A percentile compares a stretch with the other conserved stretches of the same genome.
Conservation (phyloP, 2,329 filamentous ascomycete genomes). For the Penicillium frequentans region DNA sequence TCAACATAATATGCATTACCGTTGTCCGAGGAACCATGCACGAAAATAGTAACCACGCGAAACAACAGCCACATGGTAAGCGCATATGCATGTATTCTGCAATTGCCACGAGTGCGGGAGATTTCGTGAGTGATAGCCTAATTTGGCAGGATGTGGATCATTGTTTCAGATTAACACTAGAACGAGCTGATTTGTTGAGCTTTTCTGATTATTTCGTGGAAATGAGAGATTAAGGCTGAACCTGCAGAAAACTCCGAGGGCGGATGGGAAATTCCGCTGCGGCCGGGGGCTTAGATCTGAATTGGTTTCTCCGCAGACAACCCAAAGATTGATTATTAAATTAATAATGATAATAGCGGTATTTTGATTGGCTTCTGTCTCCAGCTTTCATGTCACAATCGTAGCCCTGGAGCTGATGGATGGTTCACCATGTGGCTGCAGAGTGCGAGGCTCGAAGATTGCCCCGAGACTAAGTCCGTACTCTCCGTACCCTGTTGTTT, state of each 20-base stretch:
- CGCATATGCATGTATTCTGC: not conserved
- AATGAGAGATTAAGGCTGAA: too few relatives aligned
- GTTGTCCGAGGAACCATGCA: not conserved
- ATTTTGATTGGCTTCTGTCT: not conserved
- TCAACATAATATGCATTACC: not conserved
- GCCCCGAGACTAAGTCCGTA: too few relatives aligned
- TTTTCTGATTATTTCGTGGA: too few relatives aligned
- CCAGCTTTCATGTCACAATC: too few relatives aligned
- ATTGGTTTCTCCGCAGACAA: not conserved
- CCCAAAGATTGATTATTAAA: too few relatives aligned
- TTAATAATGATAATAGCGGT: not conserved
- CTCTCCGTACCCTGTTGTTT: too few relatives aligned
- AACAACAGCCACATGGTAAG: not conserved
- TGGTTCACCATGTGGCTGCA: too few relatives aligned
- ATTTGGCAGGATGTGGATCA: not conserved
- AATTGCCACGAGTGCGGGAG: not conserved
- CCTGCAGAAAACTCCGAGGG: not conserved
- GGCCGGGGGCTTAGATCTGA: not conserved
- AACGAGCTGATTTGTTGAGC: too few relatives aligned
- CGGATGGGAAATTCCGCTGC: not conserved
- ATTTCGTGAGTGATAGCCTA: not conserved
- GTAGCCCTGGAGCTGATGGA: too few relatives aligned
- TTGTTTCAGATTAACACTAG: too few relatives aligned
- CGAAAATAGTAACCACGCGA: not conserved
- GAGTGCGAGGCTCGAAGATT: too few relatives aligned